phyloP scores from a whole-genome alignment of 345 rosid species.

The Lumnitzera littorea region DNA sequence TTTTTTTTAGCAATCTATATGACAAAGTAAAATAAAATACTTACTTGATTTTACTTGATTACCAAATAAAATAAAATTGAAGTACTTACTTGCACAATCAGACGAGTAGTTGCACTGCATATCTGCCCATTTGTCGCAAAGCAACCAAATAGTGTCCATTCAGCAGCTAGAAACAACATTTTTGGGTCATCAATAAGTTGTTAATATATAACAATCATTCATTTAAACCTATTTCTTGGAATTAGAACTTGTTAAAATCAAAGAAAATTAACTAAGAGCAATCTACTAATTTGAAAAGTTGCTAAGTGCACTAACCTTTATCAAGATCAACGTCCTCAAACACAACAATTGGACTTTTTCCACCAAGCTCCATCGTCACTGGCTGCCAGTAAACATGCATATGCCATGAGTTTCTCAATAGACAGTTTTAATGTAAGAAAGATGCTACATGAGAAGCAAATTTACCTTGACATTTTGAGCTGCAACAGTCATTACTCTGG shows the following conservation, averaged over 20 bases:
- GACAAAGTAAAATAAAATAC: too few relatives aligned
- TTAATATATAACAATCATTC: too few relatives aligned
- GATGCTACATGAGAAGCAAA: background rate
- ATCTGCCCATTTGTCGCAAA: conserved; percentile 98
- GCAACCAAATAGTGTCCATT: conserved; percentile 86
- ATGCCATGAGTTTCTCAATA: background rate
- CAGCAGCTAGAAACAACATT: conserved; percentile 48
- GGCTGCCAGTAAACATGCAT: conserved; percentile 46
- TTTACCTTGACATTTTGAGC: conserved; percentile 79
- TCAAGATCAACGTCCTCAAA: conserved; percentile 93
- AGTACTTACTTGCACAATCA: conserved; percentile 73
- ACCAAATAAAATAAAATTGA: conserved; percentile 27
- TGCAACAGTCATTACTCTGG: conserved; percentile 74
- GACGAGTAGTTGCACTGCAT: conserved; percentile 97
- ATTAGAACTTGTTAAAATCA: too few relatives aligned
- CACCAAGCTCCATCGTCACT: conserved; percentile 91
- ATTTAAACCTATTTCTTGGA: too few relatives aligned
- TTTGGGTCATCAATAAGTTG: too few relatives aligned
- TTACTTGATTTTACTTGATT: conserved; percentile 23
- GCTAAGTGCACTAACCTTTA: conserved; percentile 44
- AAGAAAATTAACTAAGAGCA: too few relatives aligned
- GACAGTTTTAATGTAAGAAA: background rate
- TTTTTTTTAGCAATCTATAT: background rate
- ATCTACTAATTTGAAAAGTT: too few relatives aligned
- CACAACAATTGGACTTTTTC: conserved; percentile 87